phyloP scores from a whole-genome alignment of 1,139 yeast species.

The Taphrina confusa region DNA sequence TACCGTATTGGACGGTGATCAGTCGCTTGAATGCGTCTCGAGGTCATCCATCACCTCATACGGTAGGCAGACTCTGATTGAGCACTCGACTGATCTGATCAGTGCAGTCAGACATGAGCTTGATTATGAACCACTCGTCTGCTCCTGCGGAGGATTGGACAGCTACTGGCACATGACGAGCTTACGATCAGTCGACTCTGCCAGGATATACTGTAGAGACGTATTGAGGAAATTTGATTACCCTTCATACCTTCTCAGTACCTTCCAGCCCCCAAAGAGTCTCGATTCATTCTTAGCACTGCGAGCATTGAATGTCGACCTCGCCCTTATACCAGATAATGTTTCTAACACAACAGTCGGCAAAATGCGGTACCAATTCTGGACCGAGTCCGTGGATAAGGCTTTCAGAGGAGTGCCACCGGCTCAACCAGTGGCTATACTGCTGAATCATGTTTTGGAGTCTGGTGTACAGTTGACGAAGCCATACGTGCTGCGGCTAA shows the following conservation, averaged over 20 bases:
- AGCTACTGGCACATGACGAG: constrained; percentile 17
- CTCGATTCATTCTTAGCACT: constrained; percentile 68
- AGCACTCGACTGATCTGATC: not conserved
- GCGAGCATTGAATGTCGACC: constrained; percentile 67
- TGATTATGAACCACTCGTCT: too few species aligned
- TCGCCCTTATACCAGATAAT: constrained; percentile 58
- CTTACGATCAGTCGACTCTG: constrained; percentile 33
- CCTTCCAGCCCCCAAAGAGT: constrained; percentile 68
- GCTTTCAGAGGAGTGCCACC: constrained; percentile 44
- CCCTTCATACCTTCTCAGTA: constrained; percentile 66
- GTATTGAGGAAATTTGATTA: constrained; percentile 56
- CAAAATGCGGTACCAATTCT: constrained; percentile 48
- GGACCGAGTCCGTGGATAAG: constrained; percentile 48
- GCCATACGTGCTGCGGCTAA: constrained; percentile 59
- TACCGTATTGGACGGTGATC: not conserved
- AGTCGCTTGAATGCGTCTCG: too few species aligned
- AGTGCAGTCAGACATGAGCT: too few species aligned
- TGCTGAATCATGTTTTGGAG: constrained; percentile 48
- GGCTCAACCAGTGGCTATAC: constrained; percentile 63
- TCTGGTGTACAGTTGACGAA: constrained; percentile 53
- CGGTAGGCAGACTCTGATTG: too few species aligned
- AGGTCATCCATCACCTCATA: too few species aligned
- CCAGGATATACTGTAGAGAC: constrained; percentile 37
- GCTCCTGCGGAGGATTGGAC: too few species aligned
- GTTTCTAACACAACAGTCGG: constrained; percentile 48